Evolutionary conservation across 208 protist species (phyloP), one percentile per base, ranked within the genome.

Genomic region (Crithidia sp.): DNA sequence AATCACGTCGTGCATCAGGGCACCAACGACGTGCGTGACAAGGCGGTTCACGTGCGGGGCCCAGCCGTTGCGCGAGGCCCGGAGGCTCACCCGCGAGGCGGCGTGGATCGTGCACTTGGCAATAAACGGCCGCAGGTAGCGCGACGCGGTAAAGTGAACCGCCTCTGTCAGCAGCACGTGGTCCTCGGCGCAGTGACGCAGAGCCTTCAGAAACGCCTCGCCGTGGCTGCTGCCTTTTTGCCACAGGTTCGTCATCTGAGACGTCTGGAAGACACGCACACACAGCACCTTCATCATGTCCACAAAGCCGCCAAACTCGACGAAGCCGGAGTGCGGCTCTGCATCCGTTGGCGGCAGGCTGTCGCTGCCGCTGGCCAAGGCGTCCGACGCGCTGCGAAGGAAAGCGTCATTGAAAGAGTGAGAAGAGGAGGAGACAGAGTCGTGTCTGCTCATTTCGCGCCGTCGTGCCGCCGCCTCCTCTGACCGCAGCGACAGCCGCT

Each of bases 201-300:
- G 83, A 12, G 89, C 87, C 5, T 52, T 13, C 47, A 79, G 67
- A 10, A 71, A 54, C 36, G 61, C 53, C 10, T 74, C 67, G 9
- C 39, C 47, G 4, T 17, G 37, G 8, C 9, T 85, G 60, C 9
- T 70, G 5, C 72, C 63, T 16, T 79, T 76, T 19, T 78, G 57
- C 17, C 78, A 56, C 40, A 94, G 58, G 9, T 71, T 61, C 7
- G 59, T 59, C 66, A 77, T 87, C 6, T 77, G 71, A 44, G 83
- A 66, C 0, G 83, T 85, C 64, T 96, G 92, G 65, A 83, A 96
- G 77, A 91, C 89, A 5, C 92, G 86, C 45, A 96, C 76, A 68
- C 89, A 90, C 43, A 95, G 77, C 17, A 95, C 83, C 54, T 94
- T 95, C 88, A 96, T 96, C 55, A 96, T 90, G 68, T 90, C 83